Conservation (phyloP, 2,329 filamentous ascomycete species). For the Nigrospora osmanthi region DNA sequence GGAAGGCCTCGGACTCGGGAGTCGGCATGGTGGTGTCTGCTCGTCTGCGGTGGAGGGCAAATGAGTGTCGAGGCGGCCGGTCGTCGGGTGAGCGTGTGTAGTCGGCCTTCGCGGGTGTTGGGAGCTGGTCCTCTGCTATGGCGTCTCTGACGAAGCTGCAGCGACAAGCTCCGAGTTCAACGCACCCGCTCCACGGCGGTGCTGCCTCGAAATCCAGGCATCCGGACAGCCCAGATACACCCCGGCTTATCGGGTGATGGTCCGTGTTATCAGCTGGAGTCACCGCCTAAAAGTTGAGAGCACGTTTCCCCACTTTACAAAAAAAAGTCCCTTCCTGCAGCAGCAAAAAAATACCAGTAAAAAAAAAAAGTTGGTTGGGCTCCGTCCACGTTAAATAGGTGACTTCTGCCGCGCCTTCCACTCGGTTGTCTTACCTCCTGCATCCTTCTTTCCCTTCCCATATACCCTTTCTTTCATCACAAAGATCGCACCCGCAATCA, state of each 20-base stretch:
- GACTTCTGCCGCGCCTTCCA: too few relatives aligned
- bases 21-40: slow-evolving; percentile 59
- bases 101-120: too few relatives aligned
- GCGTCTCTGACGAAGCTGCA: too few relatives aligned
- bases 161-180: too few relatives aligned
- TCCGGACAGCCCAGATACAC: too few relatives aligned
- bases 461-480: slow-evolving; percentile 6
- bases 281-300: slow-evolving; percentile 4
- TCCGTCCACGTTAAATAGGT: too few relatives aligned
- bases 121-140: too few relatives aligned
- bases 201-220: too few relatives aligned
- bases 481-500: slow-evolving; percentile 9
- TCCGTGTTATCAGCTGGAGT: neutral
- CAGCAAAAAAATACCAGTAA: neutral
- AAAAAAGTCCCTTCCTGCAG: neutral
- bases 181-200: too few relatives aligned
- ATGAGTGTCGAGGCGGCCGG: neutral
- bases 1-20: slow-evolving; percentile 73
- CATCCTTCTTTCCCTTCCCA: slow-evolving; percentile 4
- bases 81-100: slow-evolving; percentile 2
- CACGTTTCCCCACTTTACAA: neutral
- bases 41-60: too few relatives aligned
- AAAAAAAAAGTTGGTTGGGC: neutral
- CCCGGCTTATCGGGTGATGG: too few relatives aligned
- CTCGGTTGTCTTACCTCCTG: too few relatives aligned